phyloP scores from a whole-genome alignment of 176 grass and related monocot genomes.

The Phragmites australis region DNA sequence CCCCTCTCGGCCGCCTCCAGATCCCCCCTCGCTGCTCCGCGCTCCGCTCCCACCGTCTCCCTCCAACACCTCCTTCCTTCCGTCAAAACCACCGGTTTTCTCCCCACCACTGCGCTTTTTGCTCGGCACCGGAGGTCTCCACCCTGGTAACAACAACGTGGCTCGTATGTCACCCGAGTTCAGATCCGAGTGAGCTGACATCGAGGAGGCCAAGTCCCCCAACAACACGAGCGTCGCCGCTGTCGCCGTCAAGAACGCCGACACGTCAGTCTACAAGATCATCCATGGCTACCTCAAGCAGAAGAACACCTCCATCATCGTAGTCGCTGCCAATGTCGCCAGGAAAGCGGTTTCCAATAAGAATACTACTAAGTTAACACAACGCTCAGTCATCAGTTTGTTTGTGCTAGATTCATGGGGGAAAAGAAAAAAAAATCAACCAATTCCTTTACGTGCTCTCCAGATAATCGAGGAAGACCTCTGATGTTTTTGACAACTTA shows the following conservation, averaged over 20 bases:
- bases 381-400: not conserved
- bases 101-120: not conserved
- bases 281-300: constrained; percentile 75
- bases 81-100: not conserved
- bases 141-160: constrained; percentile 14
- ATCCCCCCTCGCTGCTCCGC: too few relatives aligned
- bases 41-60: not conserved
- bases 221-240: constrained; percentile 54
- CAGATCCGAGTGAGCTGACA: constrained; percentile 61
- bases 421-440: not conserved
- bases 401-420: not conserved
- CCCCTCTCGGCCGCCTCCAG: too few relatives aligned
- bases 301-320: constrained; percentile 76
- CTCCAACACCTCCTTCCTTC: not conserved
- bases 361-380: constrained; percentile 9
- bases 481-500: constrained; percentile 52
- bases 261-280: constrained; percentile 59
- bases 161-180: constrained; percentile 59
- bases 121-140: not conserved
- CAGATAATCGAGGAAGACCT: constrained; percentile 66
- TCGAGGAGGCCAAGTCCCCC: constrained; percentile 65
- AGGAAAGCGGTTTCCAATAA: constrained; percentile 56
- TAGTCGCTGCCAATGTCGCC: constrained; percentile 48
- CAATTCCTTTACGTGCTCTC: not conserved
- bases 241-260: constrained; percentile 52